Conservation (phyloP, 1,284 basidiomycete species). For the Porodaedalea pini region DNA sequence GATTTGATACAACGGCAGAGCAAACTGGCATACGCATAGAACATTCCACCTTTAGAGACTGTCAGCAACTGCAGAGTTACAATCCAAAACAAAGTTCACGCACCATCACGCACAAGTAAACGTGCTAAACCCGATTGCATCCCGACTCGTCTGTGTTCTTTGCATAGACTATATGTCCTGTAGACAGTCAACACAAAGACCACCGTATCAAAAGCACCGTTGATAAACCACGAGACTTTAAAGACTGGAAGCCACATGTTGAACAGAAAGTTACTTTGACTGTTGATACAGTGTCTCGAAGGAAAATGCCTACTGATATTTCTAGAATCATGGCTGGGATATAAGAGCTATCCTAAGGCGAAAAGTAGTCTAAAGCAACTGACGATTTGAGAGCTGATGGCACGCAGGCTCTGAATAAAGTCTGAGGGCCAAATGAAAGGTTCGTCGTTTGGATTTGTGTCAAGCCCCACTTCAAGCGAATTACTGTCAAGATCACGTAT, state of each 20-base stretch:
- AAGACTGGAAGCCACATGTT: constrained; percentile 15
- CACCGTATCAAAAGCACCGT: constrained; percentile 8
- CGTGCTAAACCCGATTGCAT: constrained; percentile 3
- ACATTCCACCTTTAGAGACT: constrained; percentile 8
- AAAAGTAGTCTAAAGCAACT: not conserved
- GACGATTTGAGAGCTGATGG: constrained; percentile 9
- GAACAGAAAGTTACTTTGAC: too few species aligned
- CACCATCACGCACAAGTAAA: constrained; percentile 18
- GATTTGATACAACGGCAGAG: not conserved
- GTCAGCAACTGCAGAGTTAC: not conserved
- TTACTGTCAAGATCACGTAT: not conserved
- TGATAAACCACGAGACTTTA: constrained; percentile 13
- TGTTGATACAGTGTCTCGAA: not conserved
- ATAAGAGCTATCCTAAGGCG: not conserved
- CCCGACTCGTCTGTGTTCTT: constrained; percentile 4
- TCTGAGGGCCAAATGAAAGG: constrained; percentile 9
- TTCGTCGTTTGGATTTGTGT: constrained; percentile 6
- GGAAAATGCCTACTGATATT: not conserved
- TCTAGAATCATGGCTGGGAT: not conserved
- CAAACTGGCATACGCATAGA: constrained; percentile 6
- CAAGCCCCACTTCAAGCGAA: not conserved
- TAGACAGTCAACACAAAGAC: constrained; percentile 12
- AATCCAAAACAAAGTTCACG: not conserved
- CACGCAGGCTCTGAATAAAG: constrained; percentile 11
- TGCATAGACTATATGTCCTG: constrained; percentile 3